These are phyloP conservation scores for Anacardium occidentale DNA, from an alignment of 345 rosid genomes.

Conservation along the genomic window DNA sequence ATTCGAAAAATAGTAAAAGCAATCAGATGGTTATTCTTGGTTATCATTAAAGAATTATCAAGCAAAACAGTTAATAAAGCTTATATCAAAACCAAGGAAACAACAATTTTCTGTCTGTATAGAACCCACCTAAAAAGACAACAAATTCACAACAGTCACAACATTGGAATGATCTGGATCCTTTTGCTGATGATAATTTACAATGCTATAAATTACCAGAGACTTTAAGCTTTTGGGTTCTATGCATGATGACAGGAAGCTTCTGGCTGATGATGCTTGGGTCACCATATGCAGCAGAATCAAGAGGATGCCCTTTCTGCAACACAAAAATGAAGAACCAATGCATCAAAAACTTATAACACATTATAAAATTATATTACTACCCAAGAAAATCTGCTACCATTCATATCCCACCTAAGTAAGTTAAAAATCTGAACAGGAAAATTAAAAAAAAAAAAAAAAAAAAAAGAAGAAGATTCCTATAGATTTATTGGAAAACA, in stretches of 20 bases:
- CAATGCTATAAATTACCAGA: conserved; percentile 36
- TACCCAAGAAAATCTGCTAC: conserved; percentile 2
- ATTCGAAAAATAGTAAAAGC: neutral
- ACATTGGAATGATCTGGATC: conserved; percentile 15
- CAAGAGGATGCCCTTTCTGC: conserved; percentile 90
- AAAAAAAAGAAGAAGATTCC: neutral
- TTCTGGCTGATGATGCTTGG: conserved; percentile 83
- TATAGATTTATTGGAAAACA: neutral
- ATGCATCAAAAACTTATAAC: conserved; percentile 16
- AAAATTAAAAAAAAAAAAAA: neutral
- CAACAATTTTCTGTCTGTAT: neutral
- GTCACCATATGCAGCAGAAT: conserved; percentile 74
- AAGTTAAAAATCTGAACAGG: neutral
- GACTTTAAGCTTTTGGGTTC: conserved; percentile 68
- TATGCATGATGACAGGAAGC: conserved; percentile 73
- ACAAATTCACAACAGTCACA: conserved; percentile 15
- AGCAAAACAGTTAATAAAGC: conserved; percentile 10
- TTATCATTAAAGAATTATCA: conserved; percentile 1
- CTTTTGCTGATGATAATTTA: conserved; percentile 21
- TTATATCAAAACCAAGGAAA: conserved; percentile 6
- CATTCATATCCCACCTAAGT: neutral
- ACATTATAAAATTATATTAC: neutral
- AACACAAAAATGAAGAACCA: conserved; percentile 27
- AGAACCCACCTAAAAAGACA: conserved; percentile 17
- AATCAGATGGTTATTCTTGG: neutral